Evolutionary conservation across 208 protist genomes (phyloP).

Genomic region (Endotrypanum monterogeii): DNA sequence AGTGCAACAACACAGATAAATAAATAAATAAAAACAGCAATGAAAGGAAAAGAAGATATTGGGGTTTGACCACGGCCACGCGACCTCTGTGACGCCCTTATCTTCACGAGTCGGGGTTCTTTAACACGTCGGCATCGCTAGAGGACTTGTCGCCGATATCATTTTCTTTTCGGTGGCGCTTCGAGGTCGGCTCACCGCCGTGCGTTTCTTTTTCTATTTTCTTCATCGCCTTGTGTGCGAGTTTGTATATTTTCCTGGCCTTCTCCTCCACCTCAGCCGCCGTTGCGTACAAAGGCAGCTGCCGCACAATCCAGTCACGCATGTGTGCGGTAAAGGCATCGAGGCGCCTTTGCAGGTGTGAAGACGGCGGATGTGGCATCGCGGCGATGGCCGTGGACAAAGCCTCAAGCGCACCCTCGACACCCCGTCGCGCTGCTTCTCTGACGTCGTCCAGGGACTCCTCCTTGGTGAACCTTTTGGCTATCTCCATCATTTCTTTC

Average conservation of each 20-base stretch:
- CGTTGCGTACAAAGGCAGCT: conserved; percentile 55
- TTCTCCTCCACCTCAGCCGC: conserved; percentile 48
- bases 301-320: conserved; percentile 54
- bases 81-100: neutral
- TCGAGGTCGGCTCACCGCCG: conserved; percentile 11
- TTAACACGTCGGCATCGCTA: conserved; percentile 20
- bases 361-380: conserved; percentile 38
- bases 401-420: conserved; percentile 39
- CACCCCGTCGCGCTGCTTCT: conserved; percentile 26
- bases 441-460: conserved; percentile 40
- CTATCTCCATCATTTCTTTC: conserved; percentile 56
- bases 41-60: neutral
- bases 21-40: neutral
- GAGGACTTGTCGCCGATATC: conserved; percentile 10
- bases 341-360: conserved; percentile 59
- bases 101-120: neutral
- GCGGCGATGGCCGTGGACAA: conserved; percentile 41
- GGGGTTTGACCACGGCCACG: neutral
- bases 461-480: conserved; percentile 41
- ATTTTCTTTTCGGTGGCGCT: conserved; percentile 25
- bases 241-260: conserved; percentile 51
- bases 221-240: conserved; percentile 27
- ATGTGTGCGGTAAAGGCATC: conserved; percentile 52
- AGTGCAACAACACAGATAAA: neutral
- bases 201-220: conserved; percentile 19